Percentiles rank a stretch among this genome's conserved stretches.
Conservation (phyloP, 2,329 filamentous ascomycete genomes). For the Neobulgaria alba region DNA sequence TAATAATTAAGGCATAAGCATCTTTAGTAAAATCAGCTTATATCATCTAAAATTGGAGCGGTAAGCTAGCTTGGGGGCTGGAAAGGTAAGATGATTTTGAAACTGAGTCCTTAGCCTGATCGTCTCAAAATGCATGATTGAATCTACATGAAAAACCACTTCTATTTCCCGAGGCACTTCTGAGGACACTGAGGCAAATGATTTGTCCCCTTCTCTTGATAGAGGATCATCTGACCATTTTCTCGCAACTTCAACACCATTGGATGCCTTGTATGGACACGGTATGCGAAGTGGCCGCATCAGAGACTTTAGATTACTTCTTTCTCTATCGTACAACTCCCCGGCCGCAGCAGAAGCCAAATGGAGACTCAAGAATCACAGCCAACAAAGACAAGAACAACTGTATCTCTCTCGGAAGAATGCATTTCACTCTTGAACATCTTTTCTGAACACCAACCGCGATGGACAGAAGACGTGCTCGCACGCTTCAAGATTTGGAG, state of each 20-base stretch:
- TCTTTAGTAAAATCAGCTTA: too few relatives aligned
- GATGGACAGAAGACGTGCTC: neutral
- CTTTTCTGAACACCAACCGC: neutral
- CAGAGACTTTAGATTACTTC: neutral
- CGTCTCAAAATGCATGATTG: too few relatives aligned
- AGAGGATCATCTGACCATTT: neutral
- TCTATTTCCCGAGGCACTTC: neutral
- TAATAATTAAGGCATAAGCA: too few relatives aligned
- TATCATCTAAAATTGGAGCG: too few relatives aligned
- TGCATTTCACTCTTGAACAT: neutral
- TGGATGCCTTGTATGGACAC: neutral
- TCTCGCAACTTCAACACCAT: neutral
- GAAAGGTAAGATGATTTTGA: too few relatives aligned
- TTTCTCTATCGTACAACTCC: neutral
- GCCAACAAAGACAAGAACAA: neutral
- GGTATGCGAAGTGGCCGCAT: neutral
- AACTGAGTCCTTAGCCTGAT: too few relatives aligned
- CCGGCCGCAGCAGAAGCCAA: neutral
- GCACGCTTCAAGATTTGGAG: conserved; percentile 1
- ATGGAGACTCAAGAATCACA: neutral
- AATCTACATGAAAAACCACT: too few relatives aligned
- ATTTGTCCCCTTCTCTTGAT: neutral
- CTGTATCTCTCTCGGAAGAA: neutral
- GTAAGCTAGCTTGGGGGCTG: too few relatives aligned
- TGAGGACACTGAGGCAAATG: neutral